Percentiles rank a stretch among this genome's conserved stretches.
phyloP scores from a whole-genome alignment of 495 filamentous ascomycete genomes.

The Penicillium bialowiezense region DNA sequence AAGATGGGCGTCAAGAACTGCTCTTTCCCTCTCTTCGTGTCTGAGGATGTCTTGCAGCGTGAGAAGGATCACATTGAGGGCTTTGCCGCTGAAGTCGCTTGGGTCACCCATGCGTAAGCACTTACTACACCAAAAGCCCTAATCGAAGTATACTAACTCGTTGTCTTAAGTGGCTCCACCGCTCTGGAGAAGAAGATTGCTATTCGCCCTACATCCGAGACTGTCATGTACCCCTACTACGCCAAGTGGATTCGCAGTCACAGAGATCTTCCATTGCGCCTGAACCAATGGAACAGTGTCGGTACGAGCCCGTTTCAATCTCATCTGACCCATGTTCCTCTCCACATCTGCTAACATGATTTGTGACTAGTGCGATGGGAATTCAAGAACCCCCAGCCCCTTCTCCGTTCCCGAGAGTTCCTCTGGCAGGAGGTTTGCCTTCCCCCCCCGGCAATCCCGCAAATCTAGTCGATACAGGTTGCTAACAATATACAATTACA shows the following conservation, averaged over 20 bases:
- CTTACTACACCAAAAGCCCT: neutral
- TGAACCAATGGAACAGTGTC: slow-evolving; percentile 98
- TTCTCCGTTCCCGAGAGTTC: slow-evolving; percentile 90
- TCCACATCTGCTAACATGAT: neutral
- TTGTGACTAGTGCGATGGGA: slow-evolving; percentile 94
- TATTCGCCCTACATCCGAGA: slow-evolving; percentile 92
- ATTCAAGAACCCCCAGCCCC: slow-evolving; percentile 95
- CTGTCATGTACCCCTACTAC: slow-evolving; percentile 94
- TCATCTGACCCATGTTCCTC: neutral
- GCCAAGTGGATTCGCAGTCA: slow-evolving; percentile 94
- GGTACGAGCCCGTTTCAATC: slow-evolving; percentile 21
- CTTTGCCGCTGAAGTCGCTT: slow-evolving; percentile 95
- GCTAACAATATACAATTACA: neutral
- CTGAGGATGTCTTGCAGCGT: slow-evolving; percentile 80
- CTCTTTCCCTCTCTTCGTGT: slow-evolving; percentile 94
- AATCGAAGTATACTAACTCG: slow-evolving; percentile 19
- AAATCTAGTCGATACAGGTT: neutral
- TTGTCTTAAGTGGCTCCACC: slow-evolving; percentile 59
- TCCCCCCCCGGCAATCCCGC: too few relatives aligned
- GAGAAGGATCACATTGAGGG: slow-evolving; percentile 98
- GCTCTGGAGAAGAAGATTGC: slow-evolving; percentile 93
- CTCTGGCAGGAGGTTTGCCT: slow-evolving; percentile 76
- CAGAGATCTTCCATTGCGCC: slow-evolving; percentile 83
- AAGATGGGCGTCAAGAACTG: slow-evolving; percentile 88
- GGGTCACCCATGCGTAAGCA: slow-evolving; percentile 92